Conservation (phyloP, 2,329 filamentous ascomycete species). For the Botryosphaeria dothidea region DNA sequence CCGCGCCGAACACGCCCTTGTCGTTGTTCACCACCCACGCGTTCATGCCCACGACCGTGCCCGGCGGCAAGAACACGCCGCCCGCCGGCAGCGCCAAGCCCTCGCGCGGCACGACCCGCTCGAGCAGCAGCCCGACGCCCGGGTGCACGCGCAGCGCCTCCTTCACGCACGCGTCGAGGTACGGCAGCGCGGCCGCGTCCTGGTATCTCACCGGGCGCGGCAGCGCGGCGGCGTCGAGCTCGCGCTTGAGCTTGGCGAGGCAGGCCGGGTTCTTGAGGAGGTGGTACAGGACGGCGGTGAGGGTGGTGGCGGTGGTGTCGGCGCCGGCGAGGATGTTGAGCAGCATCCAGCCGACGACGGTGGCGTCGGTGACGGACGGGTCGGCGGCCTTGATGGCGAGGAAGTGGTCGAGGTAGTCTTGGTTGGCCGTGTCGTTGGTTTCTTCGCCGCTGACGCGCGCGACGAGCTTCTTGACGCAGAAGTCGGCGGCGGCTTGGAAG, state of each 20-base stretch:
- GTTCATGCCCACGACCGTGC: constrained; percentile 47
- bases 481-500: constrained; percentile 24
- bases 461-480: constrained; percentile 25
- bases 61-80: constrained; percentile 32
- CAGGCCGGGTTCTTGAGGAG: constrained; percentile 34
- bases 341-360: constrained; percentile 35
- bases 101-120: constrained; percentile 30
- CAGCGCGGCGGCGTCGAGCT: constrained; percentile 32
- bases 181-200: constrained; percentile 28
- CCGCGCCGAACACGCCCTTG: constrained; percentile 39
- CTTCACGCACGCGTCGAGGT: no score
- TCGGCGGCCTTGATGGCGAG: constrained; percentile 23
- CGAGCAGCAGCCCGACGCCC: constrained; percentile 32
- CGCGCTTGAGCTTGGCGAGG: constrained; percentile 32
- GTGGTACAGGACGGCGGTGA: constrained; percentile 34
- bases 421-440: constrained; percentile 19
- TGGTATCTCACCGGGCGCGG: constrained; percentile 29
- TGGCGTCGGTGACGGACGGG: constrained; percentile 30
- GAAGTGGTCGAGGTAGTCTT: constrained; percentile 27
- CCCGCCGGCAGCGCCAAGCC: constrained; percentile 34
- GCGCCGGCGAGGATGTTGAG: constrained; percentile 36
- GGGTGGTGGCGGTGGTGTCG: constrained; percentile 37
- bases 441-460: constrained; percentile 23
- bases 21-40: constrained; percentile 47
- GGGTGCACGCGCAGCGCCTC: constrained; percentile 42